Base-by-base conservation (phyloP, 768 basidiomycete genomes). In the Boletus rubropictus region DNA sequence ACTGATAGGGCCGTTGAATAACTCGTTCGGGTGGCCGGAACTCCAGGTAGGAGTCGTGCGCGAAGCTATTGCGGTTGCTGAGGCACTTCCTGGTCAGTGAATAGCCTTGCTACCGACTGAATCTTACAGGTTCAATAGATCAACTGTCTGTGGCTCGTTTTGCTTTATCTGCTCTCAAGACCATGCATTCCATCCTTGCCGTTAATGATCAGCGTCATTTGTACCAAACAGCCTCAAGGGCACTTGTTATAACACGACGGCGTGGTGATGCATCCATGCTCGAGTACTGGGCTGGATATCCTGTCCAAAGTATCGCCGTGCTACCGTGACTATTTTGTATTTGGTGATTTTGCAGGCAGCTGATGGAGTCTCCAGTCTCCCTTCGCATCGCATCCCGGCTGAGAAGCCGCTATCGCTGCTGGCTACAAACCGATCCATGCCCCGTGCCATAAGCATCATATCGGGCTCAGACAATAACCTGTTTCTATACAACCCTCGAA, bases 401-500 rank as follows among this genome's bases (percentile, higher is more conserved):
- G 86, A 92, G 67, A 89, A 88, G 55, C 79, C 83, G 1, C 59
- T 76, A 3, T 81, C 81, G 0, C 63, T 77, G 7, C 63, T 88
- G 22, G 68, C 72, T 15, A 60, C 73, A 40, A 68, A 64, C 39
- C 45, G 56, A 34, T 70, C 69, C 10, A 69, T 69, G 21, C 42
- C 73, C 0, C 67, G 65, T 17, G 69, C 71, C 39, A 55, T 71
- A 3, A 69, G 67, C 22, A 74, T 82, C 3, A 71, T 84, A 39
- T 65, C 85, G 4, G 69, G 73, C 35, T 82, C 82, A 4, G 70
- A 72, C 25, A 78, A 75, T 18, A 87, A 93, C 62, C 85, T 89
- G 1, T 97, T 97, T 68, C 69, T 98, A 48, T 96, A 96, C 63
- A 93, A 97, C 63, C 95, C 95, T 2, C 74, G 94, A 48, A 82